Base-by-base conservation (phyloP, 2,329 filamentous ascomycete genomes). In the Ophiosphaerella narmari region DNA sequence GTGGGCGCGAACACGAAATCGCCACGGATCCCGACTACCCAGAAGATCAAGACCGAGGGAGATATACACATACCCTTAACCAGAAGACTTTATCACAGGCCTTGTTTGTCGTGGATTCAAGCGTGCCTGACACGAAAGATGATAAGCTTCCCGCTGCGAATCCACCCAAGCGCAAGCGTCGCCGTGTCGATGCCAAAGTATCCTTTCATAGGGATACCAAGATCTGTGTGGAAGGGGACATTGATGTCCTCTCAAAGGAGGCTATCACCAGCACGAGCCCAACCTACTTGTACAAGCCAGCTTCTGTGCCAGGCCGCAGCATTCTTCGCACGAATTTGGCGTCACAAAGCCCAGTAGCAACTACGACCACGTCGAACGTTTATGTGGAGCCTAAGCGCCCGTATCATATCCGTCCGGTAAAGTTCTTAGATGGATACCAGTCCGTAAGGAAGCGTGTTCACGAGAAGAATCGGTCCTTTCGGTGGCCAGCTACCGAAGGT, bases 231-330 rank as follows among this genome's bases (percentile, higher is more conserved):
- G 49, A 53, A 4, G 41, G 41, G 4, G 52, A 58, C 29, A 24
- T 58, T 21, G 52, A 58, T 12, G n/a, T 43, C 9, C 48, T 57
- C 21, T 43, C 52, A 4, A 37, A 38, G 13, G 26, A 39, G 4
- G 16, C 46, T 3, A 29, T 29, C 43, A 7, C 38, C 29, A 14
- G 31, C 29, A 14, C 29, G 21, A 21, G 35, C 46, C 39, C 23
- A 13, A n/a, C 43, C 37, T 4, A 34, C 32, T 11, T 34, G 46
- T 34, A 42, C 33, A 18, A 40, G 29, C 33, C 13, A 33, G 9
- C 9, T 5, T 7, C 11, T 29, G 26, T 29, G 11, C 26, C 6
- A 29, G 26, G 26, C 3, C 26, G 26, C 26, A 29, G 26, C 26
- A 29, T 29, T 8, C 26, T 29, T 29, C 26, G 26, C 4, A 29